Base-by-base conservation (phyloP, 345 rosid species). In the Cardamine resedifolia region DNA sequence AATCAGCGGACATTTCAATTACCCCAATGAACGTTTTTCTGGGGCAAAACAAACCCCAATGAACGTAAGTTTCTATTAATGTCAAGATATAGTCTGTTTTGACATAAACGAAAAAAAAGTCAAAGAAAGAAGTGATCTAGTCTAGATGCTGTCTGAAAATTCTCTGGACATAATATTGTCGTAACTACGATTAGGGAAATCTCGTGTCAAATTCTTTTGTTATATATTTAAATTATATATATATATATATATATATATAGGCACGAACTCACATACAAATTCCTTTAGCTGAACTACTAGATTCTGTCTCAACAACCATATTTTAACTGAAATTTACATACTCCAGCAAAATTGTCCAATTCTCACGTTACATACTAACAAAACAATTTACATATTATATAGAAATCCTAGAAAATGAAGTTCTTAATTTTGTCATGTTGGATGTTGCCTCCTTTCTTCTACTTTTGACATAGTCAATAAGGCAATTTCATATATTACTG, bases 251-350 rank as follows among this genome's bases (percentile, higher is more conserved):
- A n/a, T n/a, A n/a, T n/a, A n/a, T n/a, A n/a, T n/a, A n/a, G 0
- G 23, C 16, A 52, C 31, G 31, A 1, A 39, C 5, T 48, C 19
- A 53, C 7, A 44, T 24, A 74, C 33, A 58, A 58, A 58, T 60
- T 66, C 52, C 52, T 73, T 64, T 44, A 41, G 67, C 20, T 20
- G 61, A 66, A 58, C 78, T 15, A 66, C 68, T 74, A 66, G 55
- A 66, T 74, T 74, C 5, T 66, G 62, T 20, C 61, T 16, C 78
- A 74, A 74, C 62, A 74, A 74, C 73, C 68, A 50, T 58, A 74
- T 74, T 49, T 58, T 66, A 65, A 64, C 21, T 47, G 56, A 64
- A 33, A 10, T 23, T 23, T 56, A 47, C 9, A 34, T 33, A 20
- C 15, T 57, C 30, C 72, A 58, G 26, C 58, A 11, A 74, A 58